Conservation (phyloP, 441 rosid species). For the Adansonia grandidieri region DNA sequence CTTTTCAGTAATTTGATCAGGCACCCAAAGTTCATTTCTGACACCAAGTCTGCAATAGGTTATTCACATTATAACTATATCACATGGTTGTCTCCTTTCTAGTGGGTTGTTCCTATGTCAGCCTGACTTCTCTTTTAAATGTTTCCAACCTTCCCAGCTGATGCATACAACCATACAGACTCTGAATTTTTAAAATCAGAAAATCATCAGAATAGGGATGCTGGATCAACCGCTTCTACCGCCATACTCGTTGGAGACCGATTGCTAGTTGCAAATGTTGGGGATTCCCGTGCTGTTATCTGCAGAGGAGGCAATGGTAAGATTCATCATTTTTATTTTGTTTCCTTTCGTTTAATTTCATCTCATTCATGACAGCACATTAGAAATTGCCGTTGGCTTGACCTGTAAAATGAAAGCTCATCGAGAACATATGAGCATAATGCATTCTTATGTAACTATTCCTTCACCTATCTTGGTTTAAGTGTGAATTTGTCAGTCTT, state of each 20-base stretch:
- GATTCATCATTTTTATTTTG: constrained; percentile 16
- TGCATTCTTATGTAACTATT: not conserved
- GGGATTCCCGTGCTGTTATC: constrained; percentile 97
- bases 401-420: not conserved
- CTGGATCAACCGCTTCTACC: constrained; percentile 99
- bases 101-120: constrained; percentile 12
- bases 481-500: not conserved
- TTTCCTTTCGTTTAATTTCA: not conserved
- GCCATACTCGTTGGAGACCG: constrained; percentile 96
- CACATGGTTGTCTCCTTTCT: constrained; percentile 11
- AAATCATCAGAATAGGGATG: constrained; percentile 93
- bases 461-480: not conserved
- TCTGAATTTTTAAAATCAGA: constrained; percentile 89
- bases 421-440: not conserved
- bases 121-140: constrained; percentile 28
- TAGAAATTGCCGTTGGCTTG: not conserved
- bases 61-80: constrained; percentile 18
- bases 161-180: constrained; percentile 92
- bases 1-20: constrained; percentile 93
- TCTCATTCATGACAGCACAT: not conserved
- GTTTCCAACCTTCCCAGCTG: constrained; percentile 56
- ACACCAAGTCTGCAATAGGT: constrained; percentile 96
- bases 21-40: constrained; percentile 96
- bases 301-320: constrained; percentile 95
- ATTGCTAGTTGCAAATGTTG: constrained; percentile 96